phyloP scores from a whole-genome alignment of 768 basidiomycete genomes.

The Wakefieldia striispora region DNA sequence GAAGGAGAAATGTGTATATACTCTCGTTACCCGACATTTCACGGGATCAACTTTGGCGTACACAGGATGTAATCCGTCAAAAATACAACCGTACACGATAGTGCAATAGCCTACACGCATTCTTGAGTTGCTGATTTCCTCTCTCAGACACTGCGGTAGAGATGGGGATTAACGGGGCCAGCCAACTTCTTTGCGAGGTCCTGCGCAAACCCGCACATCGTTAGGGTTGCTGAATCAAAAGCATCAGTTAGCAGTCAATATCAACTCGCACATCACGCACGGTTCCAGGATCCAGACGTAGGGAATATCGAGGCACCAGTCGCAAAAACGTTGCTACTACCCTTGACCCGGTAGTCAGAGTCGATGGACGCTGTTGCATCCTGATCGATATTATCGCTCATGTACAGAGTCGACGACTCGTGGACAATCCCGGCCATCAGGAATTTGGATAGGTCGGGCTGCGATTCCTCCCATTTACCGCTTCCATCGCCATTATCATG shows the following conservation, averaged over 20 bases:
- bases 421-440: background rate
- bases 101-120: too few relatives aligned
- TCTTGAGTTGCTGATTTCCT: too few relatives aligned
- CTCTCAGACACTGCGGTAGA: too few relatives aligned
- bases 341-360: conserved; percentile 5
- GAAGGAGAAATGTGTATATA: too few relatives aligned
- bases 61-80: too few relatives aligned
- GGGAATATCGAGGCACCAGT: conserved; percentile 14
- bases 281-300: conserved; percentile 8
- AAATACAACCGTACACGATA: too few relatives aligned
- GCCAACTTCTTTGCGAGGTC: conserved; percentile 10
- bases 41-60: too few relatives aligned
- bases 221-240: background rate
- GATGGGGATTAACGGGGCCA: too few relatives aligned
- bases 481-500: background rate
- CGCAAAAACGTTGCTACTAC: conserved; percentile 11
- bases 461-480: conserved; percentile 1
- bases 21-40: too few relatives aligned
- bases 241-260: background rate
- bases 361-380: background rate
- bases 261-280: background rate
- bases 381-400: background rate
- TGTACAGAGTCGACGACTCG: background rate
- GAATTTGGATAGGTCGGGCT: background rate
- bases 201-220: conserved; percentile 7